A percentile compares a stretch with the other conserved stretches of the same genome.
Conservation (phyloP, 2,329 filamentous ascomycete species). For the Myriangium duriaei region DNA sequence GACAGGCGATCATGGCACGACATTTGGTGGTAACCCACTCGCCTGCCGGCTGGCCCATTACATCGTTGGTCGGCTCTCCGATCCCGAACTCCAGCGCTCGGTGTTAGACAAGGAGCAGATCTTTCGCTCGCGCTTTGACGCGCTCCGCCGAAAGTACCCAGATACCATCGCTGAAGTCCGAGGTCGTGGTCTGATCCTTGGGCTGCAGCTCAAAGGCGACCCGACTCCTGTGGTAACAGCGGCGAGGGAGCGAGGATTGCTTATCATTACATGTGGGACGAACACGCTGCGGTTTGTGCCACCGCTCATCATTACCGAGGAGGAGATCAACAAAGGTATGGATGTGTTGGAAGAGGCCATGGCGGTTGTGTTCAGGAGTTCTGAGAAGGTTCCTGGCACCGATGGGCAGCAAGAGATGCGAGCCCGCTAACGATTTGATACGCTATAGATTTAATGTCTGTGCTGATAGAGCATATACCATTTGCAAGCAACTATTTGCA, state of each 20-base stretch:
- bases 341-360: slow-evolving; percentile 60
- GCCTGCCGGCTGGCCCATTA: slow-evolving; percentile 75
- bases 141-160: slow-evolving; percentile 50
- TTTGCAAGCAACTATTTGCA: too few species aligned
- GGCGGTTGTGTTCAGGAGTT: slow-evolving; percentile 38
- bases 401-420: slow-evolving; percentile 34
- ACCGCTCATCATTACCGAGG: slow-evolving; percentile 64
- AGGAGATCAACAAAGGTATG: slow-evolving; percentile 68
- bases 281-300: slow-evolving; percentile 91
- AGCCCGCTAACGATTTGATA: slow-evolving; percentile 9
- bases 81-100: slow-evolving; percentile 53
- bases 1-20: slow-evolving; percentile 81
- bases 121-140: slow-evolving; percentile 46
- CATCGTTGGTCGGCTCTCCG: slow-evolving; percentile 65
- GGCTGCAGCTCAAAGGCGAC: slow-evolving; percentile 67
- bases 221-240: slow-evolving; percentile 66
- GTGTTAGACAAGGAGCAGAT: slow-evolving; percentile 56
- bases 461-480: background rate
- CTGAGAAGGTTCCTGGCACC: slow-evolving; percentile 25
- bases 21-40: slow-evolving; percentile 85
- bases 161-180: slow-evolving; percentile 64
- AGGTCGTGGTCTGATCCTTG: slow-evolving; percentile 74
- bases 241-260: slow-evolving; percentile 71
- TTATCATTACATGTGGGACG: slow-evolving; percentile 85
- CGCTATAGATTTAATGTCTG: background rate